These are phyloP conservation scores for Talaromyces sp. DNA, from an alignment of 2,329 filamentous ascomycete genomes.

Conservation along the genomic window DNA sequence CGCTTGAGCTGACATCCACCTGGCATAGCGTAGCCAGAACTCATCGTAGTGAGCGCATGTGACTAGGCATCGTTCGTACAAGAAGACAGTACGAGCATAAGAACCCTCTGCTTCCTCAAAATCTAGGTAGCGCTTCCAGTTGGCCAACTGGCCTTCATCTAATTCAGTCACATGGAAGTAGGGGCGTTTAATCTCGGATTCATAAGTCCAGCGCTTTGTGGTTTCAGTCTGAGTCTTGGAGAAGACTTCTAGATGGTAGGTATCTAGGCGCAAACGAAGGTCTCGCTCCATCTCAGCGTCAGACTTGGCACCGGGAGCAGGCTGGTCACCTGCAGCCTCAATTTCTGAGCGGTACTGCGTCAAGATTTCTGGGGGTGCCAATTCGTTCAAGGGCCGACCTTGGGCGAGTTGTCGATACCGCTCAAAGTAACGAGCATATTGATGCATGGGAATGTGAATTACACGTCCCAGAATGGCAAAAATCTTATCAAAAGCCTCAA, in stretches of 20 bases:
- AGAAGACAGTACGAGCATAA: constrained; percentile 68
- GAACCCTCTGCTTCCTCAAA: constrained; percentile 87
- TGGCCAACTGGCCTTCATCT: constrained; percentile 75
- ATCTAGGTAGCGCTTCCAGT: constrained; percentile 95
- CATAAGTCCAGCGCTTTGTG: constrained; percentile 89
- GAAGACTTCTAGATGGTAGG: constrained; percentile 76
- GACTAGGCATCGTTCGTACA: constrained; percentile 92
- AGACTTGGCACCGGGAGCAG: constrained; percentile 49
- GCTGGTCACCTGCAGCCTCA: constrained; percentile 49
- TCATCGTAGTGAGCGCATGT: constrained; percentile 94
- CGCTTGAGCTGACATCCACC: constrained; percentile 83
- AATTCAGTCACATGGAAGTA: constrained; percentile 97
- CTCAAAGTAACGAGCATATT: constrained; percentile 93
- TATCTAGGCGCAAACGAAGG: constrained; percentile 74
- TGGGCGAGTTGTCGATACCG: constrained; percentile 77
- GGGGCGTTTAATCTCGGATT: constrained; percentile 88
- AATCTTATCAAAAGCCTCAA: constrained; percentile 78
- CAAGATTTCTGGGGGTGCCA: constrained; percentile 67
- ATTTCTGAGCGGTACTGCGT: constrained; percentile 68
- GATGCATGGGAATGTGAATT: constrained; percentile 88
- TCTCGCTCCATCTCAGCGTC: constrained; percentile 81
- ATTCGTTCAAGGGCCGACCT: constrained; percentile 66
- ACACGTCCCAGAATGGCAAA: constrained; percentile 79
- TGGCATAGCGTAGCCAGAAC: constrained; percentile 94
- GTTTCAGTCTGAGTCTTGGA: constrained; percentile 80